Percentiles rank a stretch among this genome's conserved stretches.
Evolutionary conservation across 2,329 filamentous ascomycete genomes (phyloP).

Genomic region (Cladobotryum protrusum): DNA sequence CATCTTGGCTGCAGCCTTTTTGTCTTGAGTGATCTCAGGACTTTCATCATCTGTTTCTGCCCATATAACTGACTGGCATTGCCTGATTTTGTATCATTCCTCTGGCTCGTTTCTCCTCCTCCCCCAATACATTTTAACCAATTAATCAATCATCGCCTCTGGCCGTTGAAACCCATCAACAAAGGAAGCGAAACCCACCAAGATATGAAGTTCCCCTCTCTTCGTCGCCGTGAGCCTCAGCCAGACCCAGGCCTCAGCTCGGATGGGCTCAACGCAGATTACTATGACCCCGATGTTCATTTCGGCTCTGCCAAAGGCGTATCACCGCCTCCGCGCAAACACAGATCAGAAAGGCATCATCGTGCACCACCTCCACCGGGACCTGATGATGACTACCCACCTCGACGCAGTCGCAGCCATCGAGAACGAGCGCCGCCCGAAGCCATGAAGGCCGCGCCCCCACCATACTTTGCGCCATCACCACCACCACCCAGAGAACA

Average conservation of each 20-base stretch:
- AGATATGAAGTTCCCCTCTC: slow-evolving; percentile 1
- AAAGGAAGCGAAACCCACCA: not conserved
- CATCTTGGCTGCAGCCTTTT: not conserved
- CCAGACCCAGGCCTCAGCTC: not conserved
- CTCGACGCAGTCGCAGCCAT: slow-evolving; percentile 3
- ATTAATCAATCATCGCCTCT: not conserved
- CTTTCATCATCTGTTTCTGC: not conserved
- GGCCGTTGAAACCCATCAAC: not conserved
- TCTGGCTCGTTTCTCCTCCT: not conserved
- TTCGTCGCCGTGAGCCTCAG: not conserved
- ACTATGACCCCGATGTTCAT: slow-evolving; percentile 5
- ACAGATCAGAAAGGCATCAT: slow-evolving; percentile 1
- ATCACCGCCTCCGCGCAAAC: not conserved
- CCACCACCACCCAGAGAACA: slow-evolving; percentile 3
- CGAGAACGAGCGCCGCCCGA: not conserved
- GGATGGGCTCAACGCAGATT: slow-evolving; percentile 9
- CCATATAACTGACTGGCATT: not conserved
- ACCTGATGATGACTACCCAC: slow-evolving; percentile 1
- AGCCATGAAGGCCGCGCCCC: not conserved
- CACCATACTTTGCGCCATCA: slow-evolving; percentile 1
- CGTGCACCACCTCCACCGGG: not conserved
- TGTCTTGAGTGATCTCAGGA: not conserved
- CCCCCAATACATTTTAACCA: not conserved
- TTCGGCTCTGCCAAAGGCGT: not conserved
- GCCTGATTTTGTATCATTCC: not conserved